Percentiles rank a stretch among this genome's conserved stretches.
phyloP scores from a whole-genome alignment of 164 flowering plant species.

The Houttuynia cordata region DNA sequence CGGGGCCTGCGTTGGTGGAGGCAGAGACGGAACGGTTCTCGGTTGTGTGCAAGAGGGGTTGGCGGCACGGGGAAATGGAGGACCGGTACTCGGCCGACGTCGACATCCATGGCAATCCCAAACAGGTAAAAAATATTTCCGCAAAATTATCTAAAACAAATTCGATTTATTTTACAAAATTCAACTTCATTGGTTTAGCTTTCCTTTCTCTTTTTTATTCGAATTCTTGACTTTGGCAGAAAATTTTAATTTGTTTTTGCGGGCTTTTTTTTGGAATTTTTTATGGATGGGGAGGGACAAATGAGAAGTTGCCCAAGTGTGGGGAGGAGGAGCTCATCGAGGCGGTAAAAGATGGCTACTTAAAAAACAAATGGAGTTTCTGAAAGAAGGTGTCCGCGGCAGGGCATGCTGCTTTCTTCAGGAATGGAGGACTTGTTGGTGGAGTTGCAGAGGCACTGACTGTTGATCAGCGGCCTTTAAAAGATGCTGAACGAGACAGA shows the following conservation, averaged over 20 bases:
- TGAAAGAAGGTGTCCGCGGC: slow-evolving; percentile 61
- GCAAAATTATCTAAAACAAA: too few species aligned
- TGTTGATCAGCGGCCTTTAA: slow-evolving; percentile 53
- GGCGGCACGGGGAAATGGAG: slow-evolving; percentile 60
- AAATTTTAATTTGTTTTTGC: too few species aligned
- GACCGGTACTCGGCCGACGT: slow-evolving; percentile 57
- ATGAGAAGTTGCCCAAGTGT: slow-evolving; percentile 31
- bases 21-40: slow-evolving; percentile 45
- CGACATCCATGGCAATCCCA: slow-evolving; percentile 43
- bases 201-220: too few species aligned
- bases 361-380: slow-evolving; percentile 69
- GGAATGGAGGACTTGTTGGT: slow-evolving; percentile 39
- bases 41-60: slow-evolving; percentile 74
- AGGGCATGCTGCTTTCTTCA: slow-evolving; percentile 77
- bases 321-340: slow-evolving; percentile 20
- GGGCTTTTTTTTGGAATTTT: slow-evolving; percentile 78
- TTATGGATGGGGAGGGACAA: slow-evolving; percentile 86
- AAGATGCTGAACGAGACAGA: slow-evolving; percentile 51
- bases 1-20: slow-evolving; percentile 20
- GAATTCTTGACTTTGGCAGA: too few species aligned
- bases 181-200: too few species aligned
- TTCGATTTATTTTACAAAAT: background rate
- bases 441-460: slow-evolving; percentile 82
- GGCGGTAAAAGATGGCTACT: slow-evolving; percentile 51
- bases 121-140: slow-evolving; percentile 73